phyloP scores from a whole-genome alignment of 768 basidiomycete genomes.

The Tricholoma terreum region DNA sequence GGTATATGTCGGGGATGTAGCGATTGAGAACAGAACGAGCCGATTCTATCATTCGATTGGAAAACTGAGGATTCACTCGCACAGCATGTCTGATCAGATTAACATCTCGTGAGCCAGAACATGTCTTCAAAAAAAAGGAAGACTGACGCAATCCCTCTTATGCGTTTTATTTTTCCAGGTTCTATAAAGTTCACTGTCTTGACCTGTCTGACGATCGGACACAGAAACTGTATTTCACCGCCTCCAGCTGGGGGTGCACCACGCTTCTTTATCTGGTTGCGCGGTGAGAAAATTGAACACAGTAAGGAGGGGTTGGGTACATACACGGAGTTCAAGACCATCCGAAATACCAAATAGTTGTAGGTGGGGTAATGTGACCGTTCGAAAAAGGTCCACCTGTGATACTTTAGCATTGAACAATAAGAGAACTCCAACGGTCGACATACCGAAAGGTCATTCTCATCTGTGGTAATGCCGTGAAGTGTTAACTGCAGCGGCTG shows the following conservation, averaged over 20 bases:
- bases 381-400: constrained; percentile 85
- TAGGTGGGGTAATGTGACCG: constrained; percentile 86
- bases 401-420: constrained; percentile 5
- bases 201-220: constrained; percentile 85
- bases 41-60: constrained; percentile 95
- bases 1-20: constrained; percentile 96
- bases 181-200: constrained; percentile 93
- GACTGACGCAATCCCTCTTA: constrained; percentile 91
- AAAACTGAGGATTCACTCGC: constrained; percentile 95
- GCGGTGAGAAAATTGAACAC: constrained; percentile 2
- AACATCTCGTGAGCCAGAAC: not conserved
- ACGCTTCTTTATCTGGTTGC: constrained; percentile 82
- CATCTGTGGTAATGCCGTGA: constrained; percentile 90
- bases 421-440: not conserved
- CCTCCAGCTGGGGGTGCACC: constrained; percentile 89
- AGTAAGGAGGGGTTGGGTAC: not conserved
- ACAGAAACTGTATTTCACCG: constrained; percentile 91
- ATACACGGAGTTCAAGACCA: constrained; percentile 84
- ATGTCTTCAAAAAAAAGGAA: not conserved
- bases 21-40: constrained; percentile 91
- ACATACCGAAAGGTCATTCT: constrained; percentile 82
- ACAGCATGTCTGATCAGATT: constrained; percentile 74
- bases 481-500: constrained; percentile 77
- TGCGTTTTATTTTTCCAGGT: constrained; percentile 87
- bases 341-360: constrained; percentile 89